phyloP scores from a whole-genome alignment of 768 basidiomycete genomes.

The Lactarius sanguifluus region DNA sequence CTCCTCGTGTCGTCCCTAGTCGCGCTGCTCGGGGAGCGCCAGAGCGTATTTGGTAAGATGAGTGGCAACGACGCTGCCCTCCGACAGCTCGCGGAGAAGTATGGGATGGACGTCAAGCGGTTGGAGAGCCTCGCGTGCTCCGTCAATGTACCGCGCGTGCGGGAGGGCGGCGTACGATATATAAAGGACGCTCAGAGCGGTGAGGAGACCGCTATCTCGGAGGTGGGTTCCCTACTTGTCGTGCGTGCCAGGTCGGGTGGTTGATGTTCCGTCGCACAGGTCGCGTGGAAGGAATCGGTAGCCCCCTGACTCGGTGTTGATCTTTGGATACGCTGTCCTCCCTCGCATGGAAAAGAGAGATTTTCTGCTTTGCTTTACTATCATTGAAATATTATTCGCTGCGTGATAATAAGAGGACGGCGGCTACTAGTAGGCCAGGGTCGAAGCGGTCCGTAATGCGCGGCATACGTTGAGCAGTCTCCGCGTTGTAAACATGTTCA shows the following conservation, averaged over 20 bases:
- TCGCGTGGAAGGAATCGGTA: conserved; percentile 20
- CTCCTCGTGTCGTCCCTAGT: conserved; percentile 53
- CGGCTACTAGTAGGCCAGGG: not conserved
- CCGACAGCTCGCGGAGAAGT: conserved; percentile 50
- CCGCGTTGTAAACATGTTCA: conserved; percentile 16
- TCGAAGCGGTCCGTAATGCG: not conserved
- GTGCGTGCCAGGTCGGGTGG: not conserved
- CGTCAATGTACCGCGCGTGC: conserved; percentile 66
- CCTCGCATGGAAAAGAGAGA: not conserved
- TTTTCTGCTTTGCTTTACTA: not conserved
- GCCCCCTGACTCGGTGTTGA: not conserved
- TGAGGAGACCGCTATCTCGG: conserved; percentile 50
- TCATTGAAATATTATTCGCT: not conserved
- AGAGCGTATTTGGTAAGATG: conserved; percentile 34
- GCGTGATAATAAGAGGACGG: not conserved
- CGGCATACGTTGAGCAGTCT: not conserved
- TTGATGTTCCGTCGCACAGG: not conserved
- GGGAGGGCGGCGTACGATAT: conserved; percentile 36
- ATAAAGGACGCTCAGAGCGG: conserved; percentile 43
- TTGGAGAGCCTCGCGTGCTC: conserved; percentile 53
- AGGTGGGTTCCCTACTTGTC: conserved; percentile 41
- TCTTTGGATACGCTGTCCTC: not conserved
- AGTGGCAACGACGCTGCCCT: conserved; percentile 30
- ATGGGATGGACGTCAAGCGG: conserved; percentile 53
- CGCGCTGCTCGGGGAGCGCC: conserved; percentile 64